Evolutionary conservation across 805 yeast species (phyloP), one percentile per base, ranked within the genome.

Genomic region (Hanseniaspora mollemarum): DNA sequence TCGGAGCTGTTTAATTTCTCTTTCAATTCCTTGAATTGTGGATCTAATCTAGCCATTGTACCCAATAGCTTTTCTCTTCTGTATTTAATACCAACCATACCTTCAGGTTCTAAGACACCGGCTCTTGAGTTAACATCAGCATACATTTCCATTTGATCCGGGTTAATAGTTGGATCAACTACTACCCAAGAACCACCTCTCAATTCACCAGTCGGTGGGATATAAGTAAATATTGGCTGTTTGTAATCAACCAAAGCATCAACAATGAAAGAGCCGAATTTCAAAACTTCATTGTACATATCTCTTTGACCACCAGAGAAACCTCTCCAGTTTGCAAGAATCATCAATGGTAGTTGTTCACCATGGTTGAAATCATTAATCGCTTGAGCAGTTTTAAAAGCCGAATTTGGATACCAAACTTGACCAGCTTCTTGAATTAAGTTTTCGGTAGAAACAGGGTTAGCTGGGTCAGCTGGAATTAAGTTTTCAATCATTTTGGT

Each of bases 151-250:
- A 92, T 94, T 85, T 86, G 86, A 56, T 88, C 96, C 43, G 83
- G 69, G 68, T 94, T 92, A 71, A 92, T 92, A 46, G 96, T 86
- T 57, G 98, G 96, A 69, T 92, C 99, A 65, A 92, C 96, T 59
- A 92, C 99, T 52, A 94, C 99, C 99, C 99, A 92, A 24, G 98
- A 90, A 67, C 99, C 99, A 74, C 99, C 99, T 77, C 99, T 84
- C 59, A 92, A 76, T 70, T 92, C 99, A 67, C 97, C 98, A 58
- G 83, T 79, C 53, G 99, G 99, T 48, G 99, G 98, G 67, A 92
- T 90, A 70, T 92, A 92, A 24, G 92, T 87, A 71, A 92, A 82
- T 58, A 92, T 83, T 54, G 99, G 99, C 69, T 92, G 98, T 67
- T 86, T 86, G 77, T 81, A 92, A 60, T 81, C 95, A 58, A 87